These are phyloP conservation scores for Dryadomyces quercus-mongolicae DNA, from an alignment of 2,329 filamentous ascomycete genomes.

Conservation along the genomic window DNA sequence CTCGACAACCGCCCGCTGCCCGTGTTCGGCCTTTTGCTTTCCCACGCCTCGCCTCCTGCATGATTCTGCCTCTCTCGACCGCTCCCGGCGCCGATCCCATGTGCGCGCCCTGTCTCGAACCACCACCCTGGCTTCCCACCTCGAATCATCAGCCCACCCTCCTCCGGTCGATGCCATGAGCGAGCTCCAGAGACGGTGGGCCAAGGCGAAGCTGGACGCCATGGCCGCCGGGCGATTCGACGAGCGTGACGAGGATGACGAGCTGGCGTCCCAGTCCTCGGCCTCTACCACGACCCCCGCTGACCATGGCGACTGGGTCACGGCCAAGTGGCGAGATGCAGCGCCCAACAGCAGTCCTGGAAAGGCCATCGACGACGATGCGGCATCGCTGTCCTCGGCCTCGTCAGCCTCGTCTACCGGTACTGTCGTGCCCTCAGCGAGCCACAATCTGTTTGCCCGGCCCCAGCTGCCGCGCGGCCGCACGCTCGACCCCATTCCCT, in stretches of 20 bases:
- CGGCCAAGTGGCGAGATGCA: not conserved
- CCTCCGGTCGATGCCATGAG: constrained; percentile 15
- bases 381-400: constrained; percentile 42
- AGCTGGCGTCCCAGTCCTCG: too few species aligned
- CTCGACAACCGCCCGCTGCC: too few species aligned
- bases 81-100: not conserved
- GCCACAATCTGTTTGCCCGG: constrained; percentile 60
- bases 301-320: constrained; percentile 13
- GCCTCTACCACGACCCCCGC: constrained; percentile 18
- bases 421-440: constrained; percentile 73
- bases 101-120: not conserved
- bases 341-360: too few species aligned
- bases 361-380: constrained; percentile 47
- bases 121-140: not conserved
- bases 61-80: too few species aligned
- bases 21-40: too few species aligned
- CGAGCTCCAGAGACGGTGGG: constrained; percentile 21
- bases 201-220: constrained; percentile 16
- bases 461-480: constrained; percentile 43
- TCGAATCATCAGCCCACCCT: not conserved
- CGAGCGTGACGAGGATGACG: constrained; percentile 41
- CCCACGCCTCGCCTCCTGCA: too few species aligned
- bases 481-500: constrained; percentile 56
- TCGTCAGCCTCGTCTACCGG: constrained; percentile 89
- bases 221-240: constrained; percentile 22